Conservation (phyloP, 306 rosid species). For the Corylus avellana region DNA sequence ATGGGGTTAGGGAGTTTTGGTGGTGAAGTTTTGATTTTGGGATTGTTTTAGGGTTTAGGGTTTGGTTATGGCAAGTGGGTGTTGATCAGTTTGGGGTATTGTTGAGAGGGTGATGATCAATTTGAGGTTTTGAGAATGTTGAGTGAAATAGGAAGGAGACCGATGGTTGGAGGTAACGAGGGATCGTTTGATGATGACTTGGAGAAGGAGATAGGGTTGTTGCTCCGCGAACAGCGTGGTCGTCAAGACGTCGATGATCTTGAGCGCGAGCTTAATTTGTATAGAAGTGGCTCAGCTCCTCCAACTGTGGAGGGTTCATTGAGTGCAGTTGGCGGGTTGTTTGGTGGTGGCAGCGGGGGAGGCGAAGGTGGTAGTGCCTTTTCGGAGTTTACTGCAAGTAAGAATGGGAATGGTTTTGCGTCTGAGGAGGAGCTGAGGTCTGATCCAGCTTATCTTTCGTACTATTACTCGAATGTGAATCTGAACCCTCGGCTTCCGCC, state of each 20-base stretch:
- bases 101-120: conserved; percentile 20
- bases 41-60: conserved; percentile 32
- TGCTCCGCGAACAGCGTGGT: conserved; percentile 76
- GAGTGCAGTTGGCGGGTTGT: conserved; percentile 77
- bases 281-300: conserved; percentile 92
- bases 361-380: conserved; percentile 24
- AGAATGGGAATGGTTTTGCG: conserved; percentile 57
- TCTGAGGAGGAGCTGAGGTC: conserved; percentile 94
- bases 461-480: conserved; percentile 81
- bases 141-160: conserved; percentile 81
- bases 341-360: conserved; percentile 33
- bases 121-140: conserved; percentile 51
- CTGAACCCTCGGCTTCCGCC: conserved; percentile 87
- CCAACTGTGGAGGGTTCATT: conserved; percentile 88
- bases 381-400: conserved; percentile 50
- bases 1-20: conserved; percentile 22
- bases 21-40: conserved; percentile 31
- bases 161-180: conserved; percentile 71
- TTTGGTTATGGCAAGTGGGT: conserved; percentile 25
- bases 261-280: conserved; percentile 68
- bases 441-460: conserved; percentile 79
- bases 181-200: conserved; percentile 86
- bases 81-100: conserved; percentile 22
- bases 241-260: conserved; percentile 73
- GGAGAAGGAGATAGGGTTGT: conserved; percentile 82